These are phyloP conservation scores for Amylostereum areolatum DNA, from an alignment of 1,284 basidiomycete genomes.

Conservation along the genomic window DNA sequence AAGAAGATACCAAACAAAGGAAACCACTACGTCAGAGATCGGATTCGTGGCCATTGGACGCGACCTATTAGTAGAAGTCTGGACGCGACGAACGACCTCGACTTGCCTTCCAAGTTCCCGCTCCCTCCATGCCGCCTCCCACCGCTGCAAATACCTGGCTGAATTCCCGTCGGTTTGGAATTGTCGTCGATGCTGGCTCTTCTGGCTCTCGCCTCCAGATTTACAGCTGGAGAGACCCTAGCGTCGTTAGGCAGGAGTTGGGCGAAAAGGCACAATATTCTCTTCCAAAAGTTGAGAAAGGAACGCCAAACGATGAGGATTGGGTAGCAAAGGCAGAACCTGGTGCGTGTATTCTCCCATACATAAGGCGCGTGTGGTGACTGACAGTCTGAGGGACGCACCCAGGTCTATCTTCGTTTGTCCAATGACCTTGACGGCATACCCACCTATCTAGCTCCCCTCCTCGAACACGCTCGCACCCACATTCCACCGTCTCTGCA, in stretches of 20 bases:
- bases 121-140: conserved; percentile 61
- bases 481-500: conserved; percentile 85
- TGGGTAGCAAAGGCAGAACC: conserved; percentile 95
- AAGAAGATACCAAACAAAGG: too few species aligned
- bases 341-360: conserved; percentile 48
- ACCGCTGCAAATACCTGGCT: conserved; percentile 67
- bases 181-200: conserved; percentile 97
- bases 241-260: conserved; percentile 40
- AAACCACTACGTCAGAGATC: too few species aligned
- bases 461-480: conserved; percentile 78
- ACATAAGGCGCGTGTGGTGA: neutral
- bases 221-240: conserved; percentile 92
- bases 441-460: conserved; percentile 71
- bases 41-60: too few species aligned
- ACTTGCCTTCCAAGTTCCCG: conserved; percentile 1
- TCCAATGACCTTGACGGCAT: conserved; percentile 65
- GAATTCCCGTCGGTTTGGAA: conserved; percentile 79
- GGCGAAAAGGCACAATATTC: conserved; percentile 38
- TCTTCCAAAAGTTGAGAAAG: conserved; percentile 89
- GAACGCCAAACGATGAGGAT: conserved; percentile 70
- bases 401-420: conserved; percentile 85
- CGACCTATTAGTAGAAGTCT: neutral
- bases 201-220: conserved; percentile 95
- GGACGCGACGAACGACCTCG: conserved; percentile 4
- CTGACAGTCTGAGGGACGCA: conserved; percentile 2